These are phyloP conservation scores for Neofusicoccum laricinum DNA, from an alignment of 2,329 filamentous ascomycete genomes.

Conservation along the genomic window DNA sequence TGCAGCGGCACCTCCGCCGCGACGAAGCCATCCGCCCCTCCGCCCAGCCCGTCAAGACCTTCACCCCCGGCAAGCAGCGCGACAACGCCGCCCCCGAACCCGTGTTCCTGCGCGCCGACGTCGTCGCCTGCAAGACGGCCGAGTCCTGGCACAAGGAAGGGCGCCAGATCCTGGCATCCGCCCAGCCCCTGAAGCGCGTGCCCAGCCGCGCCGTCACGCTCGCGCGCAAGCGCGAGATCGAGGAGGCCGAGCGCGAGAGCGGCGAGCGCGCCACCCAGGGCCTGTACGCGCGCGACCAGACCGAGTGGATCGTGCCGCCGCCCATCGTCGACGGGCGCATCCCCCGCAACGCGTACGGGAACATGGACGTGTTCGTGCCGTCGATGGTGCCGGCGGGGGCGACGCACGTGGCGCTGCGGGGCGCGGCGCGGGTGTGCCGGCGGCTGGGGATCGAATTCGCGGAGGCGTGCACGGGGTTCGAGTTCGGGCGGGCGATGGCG, in stretches of 20 bases:
- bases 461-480: slow-evolving; percentile 93
- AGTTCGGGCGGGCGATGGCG: slow-evolving; percentile 92
- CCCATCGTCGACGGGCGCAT: slow-evolving; percentile 83
- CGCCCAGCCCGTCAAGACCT: slow-evolving; percentile 69
- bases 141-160: slow-evolving; percentile 99
- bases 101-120: slow-evolving; percentile 75
- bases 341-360: slow-evolving; percentile 91
- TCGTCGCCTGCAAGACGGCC: slow-evolving; percentile 81
- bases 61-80: slow-evolving; percentile 74
- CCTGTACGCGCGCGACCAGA: slow-evolving; percentile 79
- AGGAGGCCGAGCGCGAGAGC: slow-evolving; percentile 74
- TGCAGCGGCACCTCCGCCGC: slow-evolving; percentile 81
- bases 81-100: slow-evolving; percentile 71
- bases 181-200: slow-evolving; percentile 77
- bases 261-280: slow-evolving; percentile 85
- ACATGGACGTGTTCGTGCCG: slow-evolving; percentile 92
- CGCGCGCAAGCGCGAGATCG: slow-evolving; percentile 81
- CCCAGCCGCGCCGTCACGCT: slow-evolving; percentile 89
- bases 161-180: slow-evolving; percentile 67
- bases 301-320: slow-evolving; percentile 90
- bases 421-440: slow-evolving; percentile 76
- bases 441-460: slow-evolving; percentile 83
- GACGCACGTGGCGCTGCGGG: slow-evolving; percentile 76
- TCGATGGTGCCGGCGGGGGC: slow-evolving; percentile 89
- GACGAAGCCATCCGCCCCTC: slow-evolving; percentile 79